Base-by-base conservation (phyloP, 306 rosid genomes). In the Vigna reflexopilosa region DNA sequence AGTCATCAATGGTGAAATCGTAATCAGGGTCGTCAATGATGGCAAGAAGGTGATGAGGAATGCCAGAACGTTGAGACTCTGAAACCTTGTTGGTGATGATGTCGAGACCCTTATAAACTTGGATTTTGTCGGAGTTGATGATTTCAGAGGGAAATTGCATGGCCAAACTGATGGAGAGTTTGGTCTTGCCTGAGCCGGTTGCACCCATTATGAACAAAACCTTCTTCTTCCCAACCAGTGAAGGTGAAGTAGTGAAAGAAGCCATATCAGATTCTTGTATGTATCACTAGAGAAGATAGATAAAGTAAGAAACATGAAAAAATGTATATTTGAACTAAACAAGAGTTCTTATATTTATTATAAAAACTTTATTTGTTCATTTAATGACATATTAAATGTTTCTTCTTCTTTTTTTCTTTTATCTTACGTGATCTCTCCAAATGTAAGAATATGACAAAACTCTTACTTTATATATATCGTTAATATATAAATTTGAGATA, bases 31-130 rank as follows among this genome's bases (percentile, higher is more conserved):
- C 56, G 0, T 80, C 72, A 0, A 84, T 30, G 26, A 77, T 40
- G 2, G 52, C 77, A 14, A 84, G 38, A 1, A 84, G 1, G 44
- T 84, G 85, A 75, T 84, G 87, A 0, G 71, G 71, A 66, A 66
- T 19, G 34, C 17, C 30, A 19, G 6, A 2, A 11, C 71, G 71
- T 42, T 66, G 17, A 10, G 52, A 66, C 11, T 66, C 34, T 2
- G 52, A 4, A 1, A 66, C 34, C 71, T 66, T 66, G 17, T 66
- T 66, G 0, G 71, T 66, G 16, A 66, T 66, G 17, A 66, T 66
- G 52, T 66, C 71, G 12, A 66, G 52, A 0, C 71, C 71, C 17
- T 66, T 66, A 17, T 66, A 66, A 0, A 42, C 52, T 66, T 66
- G 71, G 0, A 66, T 66, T 66, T 66, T 66, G 51, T 66, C 71